Percentiles rank a stretch among this genome's conserved stretches.
These are phyloP conservation scores for Paramecium tetraurelia DNA, from an alignment of 73 alveolate genomes.

Conservation along the genomic window DNA sequence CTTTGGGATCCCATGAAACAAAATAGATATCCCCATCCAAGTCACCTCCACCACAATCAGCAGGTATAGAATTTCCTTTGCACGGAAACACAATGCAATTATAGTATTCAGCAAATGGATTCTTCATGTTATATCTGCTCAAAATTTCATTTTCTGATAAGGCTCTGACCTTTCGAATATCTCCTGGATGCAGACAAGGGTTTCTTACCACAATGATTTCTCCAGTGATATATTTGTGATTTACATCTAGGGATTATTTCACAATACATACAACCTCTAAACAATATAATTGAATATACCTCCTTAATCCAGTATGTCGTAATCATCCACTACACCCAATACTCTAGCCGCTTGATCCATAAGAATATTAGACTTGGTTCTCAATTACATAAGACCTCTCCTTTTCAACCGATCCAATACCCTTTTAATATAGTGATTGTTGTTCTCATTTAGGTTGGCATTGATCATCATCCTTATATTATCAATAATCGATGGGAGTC, in stretches of 20 bases:
- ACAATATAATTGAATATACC: constrained; percentile 67
- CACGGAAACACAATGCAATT: constrained; percentile 89
- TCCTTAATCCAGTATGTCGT: constrained; percentile 80
- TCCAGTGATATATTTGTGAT: constrained; percentile 75
- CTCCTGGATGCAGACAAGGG: constrained; percentile 99
- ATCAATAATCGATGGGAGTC: not conserved
- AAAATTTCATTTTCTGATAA: constrained; percentile 71
- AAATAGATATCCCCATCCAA: constrained; percentile 78
- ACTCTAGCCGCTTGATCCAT: constrained; percentile 64
- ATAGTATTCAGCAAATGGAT: constrained; percentile 63
- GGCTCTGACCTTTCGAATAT: constrained; percentile 84
- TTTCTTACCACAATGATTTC: constrained; percentile 88
- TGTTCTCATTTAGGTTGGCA: not conserved
- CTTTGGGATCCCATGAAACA: constrained; percentile 76
- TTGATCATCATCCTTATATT: not conserved
- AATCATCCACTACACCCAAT: constrained; percentile 94
- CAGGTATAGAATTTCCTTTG: constrained; percentile 68
- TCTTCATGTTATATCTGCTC: not conserved
- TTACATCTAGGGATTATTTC: not conserved
- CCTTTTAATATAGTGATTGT: not conserved
- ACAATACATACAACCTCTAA: constrained; percentile 51
- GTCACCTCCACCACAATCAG: constrained; percentile 49
- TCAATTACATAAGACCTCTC: constrained; percentile 58
- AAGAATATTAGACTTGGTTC: constrained; percentile 59
- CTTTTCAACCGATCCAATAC: constrained; percentile 33